Conservation (phyloP, 495 filamentous ascomycete species). For the Lasiosphaeria miniovina region DNA sequence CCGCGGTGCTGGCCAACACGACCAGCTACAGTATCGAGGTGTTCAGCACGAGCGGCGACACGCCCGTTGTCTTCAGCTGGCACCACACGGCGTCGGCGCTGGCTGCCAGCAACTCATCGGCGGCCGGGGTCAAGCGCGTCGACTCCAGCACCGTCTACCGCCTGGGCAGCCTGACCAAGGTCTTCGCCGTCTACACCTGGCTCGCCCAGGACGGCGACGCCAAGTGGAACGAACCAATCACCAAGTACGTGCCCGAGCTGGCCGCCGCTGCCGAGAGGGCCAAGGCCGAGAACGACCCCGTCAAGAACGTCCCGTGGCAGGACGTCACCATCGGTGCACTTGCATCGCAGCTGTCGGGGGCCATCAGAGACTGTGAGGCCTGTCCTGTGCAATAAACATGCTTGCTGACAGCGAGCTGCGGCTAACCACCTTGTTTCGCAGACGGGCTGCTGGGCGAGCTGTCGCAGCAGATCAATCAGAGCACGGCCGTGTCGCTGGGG, state of each 20-base stretch:
- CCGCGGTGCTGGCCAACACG: constrained; percentile 36
- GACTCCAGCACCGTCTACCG: constrained; percentile 50
- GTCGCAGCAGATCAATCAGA: constrained; percentile 38
- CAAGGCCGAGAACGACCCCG: constrained; percentile 31
- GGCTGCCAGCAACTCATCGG: constrained; percentile 14
- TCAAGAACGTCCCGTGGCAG: constrained; percentile 49
- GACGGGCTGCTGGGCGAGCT: constrained; percentile 42
- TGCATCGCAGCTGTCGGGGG: constrained; percentile 52
- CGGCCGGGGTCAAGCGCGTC: constrained; percentile 36
- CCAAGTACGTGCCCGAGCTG: constrained; percentile 56
- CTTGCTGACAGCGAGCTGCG: not conserved
- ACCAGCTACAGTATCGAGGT: constrained; percentile 53
- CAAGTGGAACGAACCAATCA: constrained; percentile 46
- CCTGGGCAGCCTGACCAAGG: constrained; percentile 49
- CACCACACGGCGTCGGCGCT: constrained; percentile 45
- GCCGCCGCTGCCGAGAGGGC: constrained; percentile 30
- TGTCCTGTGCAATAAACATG: not conserved
- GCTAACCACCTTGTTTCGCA: constrained; percentile 15
- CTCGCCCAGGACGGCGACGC: constrained; percentile 42
- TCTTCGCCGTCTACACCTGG: constrained; percentile 48
- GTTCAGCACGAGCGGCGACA: constrained; percentile 42
- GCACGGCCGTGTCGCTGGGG: constrained; percentile 27
- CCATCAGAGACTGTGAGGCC: constrained; percentile 44
- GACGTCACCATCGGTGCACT: constrained; percentile 53
- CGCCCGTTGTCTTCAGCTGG: constrained; percentile 44